Evolutionary conservation across 129 eudicot genomes (phyloP).

Genomic region (Tanacetum coccineum): DNA sequence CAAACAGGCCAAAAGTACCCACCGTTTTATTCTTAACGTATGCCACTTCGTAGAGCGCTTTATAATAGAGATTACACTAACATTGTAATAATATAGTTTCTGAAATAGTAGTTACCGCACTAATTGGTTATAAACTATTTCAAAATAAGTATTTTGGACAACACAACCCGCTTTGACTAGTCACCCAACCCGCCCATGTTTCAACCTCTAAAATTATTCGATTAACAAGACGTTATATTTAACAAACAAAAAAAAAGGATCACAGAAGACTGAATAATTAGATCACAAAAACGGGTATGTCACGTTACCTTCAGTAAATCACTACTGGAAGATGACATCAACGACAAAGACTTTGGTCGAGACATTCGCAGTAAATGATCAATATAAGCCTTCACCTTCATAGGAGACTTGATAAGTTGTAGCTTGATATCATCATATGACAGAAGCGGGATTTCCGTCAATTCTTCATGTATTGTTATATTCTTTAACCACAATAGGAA

Average conservation of each 20-base stretch:
- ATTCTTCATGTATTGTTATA: slow-evolving; percentile 41
- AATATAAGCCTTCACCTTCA: slow-evolving; percentile 31
- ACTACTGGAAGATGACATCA: slow-evolving; percentile 45
- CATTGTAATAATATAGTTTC: too few species aligned
- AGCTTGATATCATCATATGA: slow-evolving; percentile 25
- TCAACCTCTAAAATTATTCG: not conserved
- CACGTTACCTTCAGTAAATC: slow-evolving; percentile 41
- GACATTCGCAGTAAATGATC: slow-evolving; percentile 39
- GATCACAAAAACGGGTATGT: not conserved
- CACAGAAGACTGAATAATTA: not conserved
- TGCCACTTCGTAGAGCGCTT: too few species aligned
- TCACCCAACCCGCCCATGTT: too few species aligned
- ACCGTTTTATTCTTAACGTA: too few species aligned
- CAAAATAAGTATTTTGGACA: too few species aligned
- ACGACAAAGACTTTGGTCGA: slow-evolving; percentile 33
- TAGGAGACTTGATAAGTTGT: slow-evolving; percentile 36
- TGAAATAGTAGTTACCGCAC: too few species aligned
- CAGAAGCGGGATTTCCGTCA: slow-evolving; percentile 20
- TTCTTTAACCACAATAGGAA: slow-evolving; percentile 28
- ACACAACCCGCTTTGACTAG: too few species aligned
- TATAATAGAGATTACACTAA: too few species aligned
- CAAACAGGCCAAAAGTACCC: not conserved
- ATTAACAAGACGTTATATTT: not conserved
- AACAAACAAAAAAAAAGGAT: not conserved
- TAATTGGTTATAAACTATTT: not conserved